Base-by-base conservation (phyloP, 1,284 basidiomycete species). In the Ustilago trichophora region DNA sequence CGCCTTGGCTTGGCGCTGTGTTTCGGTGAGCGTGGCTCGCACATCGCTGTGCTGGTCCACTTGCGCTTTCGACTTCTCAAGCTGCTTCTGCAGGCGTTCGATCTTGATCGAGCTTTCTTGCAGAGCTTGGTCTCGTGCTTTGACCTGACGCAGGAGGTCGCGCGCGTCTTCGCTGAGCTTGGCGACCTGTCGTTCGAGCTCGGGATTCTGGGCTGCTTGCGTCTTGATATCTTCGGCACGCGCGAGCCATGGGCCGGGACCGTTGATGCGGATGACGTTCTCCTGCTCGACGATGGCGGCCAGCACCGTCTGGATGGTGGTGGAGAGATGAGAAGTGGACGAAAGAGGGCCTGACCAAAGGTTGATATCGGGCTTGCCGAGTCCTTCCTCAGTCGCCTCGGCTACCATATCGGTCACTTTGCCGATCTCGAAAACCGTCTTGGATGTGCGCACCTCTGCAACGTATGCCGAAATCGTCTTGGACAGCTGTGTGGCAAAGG, bases 71-170 rank as follows among this genome's bases (percentile, higher is more conserved):
- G 89, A 89, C 1, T 88, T 87, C 78, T 98, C 94, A 84, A 95
- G 89, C 41, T 93, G 88, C 44, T 92, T 88, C 78, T 95, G 92
- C 86, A 98, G 90, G 8, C 95, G 87, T 81, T 97, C 92, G 53
- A 97, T 91, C 85, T 95, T 98, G 62, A 98, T 92, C 6, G 85
- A 84, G 6, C 88, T 85, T 80, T 98, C 96, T 82, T 98, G 92
- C 44, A 93, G 87, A 31, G 83, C 87, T 84, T 96, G 91, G 66
- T 98, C 95, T 83, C 92, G 88, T 15, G 55, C 56, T 29, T 72
- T 76, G 53, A 97, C 86, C 51, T 87, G 91, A 24, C 92, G 89
- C 25, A 89, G 86, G 54, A 97, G 87, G 27, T 90, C 90, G 76
- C 92, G 89, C 60, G 94, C 87, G 82, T 98, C 92, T 62, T 96